These are phyloP conservation scores for Prunus padus DNA, from an alignment of 306 rosid genomes.

Conservation along the genomic window DNA sequence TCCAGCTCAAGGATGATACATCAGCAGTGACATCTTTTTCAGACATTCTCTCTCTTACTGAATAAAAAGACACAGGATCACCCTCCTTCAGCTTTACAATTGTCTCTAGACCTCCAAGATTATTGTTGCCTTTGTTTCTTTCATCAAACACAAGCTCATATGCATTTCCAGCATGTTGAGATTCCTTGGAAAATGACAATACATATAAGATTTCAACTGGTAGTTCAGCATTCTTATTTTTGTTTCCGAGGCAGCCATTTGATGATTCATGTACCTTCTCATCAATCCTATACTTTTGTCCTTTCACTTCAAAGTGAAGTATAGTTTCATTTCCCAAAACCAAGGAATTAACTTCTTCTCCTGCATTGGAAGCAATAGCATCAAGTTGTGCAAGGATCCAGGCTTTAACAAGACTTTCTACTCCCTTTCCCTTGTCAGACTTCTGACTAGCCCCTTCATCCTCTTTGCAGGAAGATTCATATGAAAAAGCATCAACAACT, in stretches of 20 bases:
- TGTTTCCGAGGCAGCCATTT: conserved; percentile 40
- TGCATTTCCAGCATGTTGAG: conserved; percentile 45
- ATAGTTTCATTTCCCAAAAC: conserved; percentile 59
- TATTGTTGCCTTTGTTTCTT: conserved; percentile 31
- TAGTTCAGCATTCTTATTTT: conserved; percentile 27
- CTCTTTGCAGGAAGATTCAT: conserved; percentile 44
- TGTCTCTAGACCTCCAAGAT: conserved; percentile 38
- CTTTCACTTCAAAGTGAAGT: conserved; percentile 67
- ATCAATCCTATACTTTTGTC: conserved; percentile 36
- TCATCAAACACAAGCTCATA: conserved; percentile 60
- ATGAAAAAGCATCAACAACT: conserved; percentile 49
- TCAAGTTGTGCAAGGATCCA: conserved; percentile 76
- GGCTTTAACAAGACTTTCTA: conserved; percentile 54
- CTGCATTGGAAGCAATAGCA: conserved; percentile 56
- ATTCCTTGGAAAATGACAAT: conserved; percentile 53
- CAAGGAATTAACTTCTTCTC: conserved; percentile 60
- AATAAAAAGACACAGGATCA: conserved; percentile 58
- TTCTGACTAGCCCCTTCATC: conserved; percentile 46
- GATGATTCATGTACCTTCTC: conserved; percentile 40
- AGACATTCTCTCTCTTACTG: conserved; percentile 49
- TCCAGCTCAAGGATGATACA: conserved; percentile 73
- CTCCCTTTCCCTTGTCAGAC: conserved; percentile 46
- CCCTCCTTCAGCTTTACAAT: conserved; percentile 51
- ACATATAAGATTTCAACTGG: conserved; percentile 52
- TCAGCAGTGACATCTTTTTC: conserved; percentile 45